phyloP scores from a whole-genome alignment of 495 filamentous ascomycete species.

The Tuber microsphaerosporum region DNA sequence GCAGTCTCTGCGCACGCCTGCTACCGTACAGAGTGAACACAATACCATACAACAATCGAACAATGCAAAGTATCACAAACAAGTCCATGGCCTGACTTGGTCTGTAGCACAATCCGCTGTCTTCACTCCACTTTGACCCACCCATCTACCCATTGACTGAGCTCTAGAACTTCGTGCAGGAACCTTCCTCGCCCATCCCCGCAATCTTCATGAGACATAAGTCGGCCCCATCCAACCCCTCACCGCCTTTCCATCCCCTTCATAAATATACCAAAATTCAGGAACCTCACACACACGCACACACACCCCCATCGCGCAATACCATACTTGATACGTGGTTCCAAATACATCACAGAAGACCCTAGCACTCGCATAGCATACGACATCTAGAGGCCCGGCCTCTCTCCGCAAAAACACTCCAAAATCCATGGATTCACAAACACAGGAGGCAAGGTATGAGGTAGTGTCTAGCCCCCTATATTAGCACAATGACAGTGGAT shows the following conservation, averaged over 20 bases:
- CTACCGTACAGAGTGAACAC: background rate
- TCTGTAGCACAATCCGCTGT: background rate
- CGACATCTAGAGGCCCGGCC: too few relatives aligned
- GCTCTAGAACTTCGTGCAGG: background rate
- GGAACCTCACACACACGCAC: background rate
- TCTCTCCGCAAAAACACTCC: too few relatives aligned
- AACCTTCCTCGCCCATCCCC: background rate
- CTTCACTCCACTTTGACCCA: background rate
- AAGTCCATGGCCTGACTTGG: background rate
- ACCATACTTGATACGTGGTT: background rate
- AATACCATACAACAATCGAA: background rate
- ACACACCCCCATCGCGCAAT: background rate
- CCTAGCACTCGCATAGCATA: too few relatives aligned
- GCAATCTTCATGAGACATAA: background rate
- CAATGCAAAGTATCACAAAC: background rate
- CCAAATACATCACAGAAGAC: background rate
- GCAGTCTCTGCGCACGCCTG: background rate
- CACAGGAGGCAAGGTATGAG: too few relatives aligned
- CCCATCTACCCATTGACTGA: background rate
- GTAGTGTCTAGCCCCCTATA: too few relatives aligned
- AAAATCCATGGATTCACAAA: too few relatives aligned
- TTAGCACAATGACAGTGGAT: too few relatives aligned
- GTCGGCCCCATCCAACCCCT: background rate
- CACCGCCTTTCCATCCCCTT: background rate
- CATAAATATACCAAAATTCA: background rate